Conservation (phyloP, 371 early-diverging fungal species). For the Dichotomocladium elegans region DNA sequence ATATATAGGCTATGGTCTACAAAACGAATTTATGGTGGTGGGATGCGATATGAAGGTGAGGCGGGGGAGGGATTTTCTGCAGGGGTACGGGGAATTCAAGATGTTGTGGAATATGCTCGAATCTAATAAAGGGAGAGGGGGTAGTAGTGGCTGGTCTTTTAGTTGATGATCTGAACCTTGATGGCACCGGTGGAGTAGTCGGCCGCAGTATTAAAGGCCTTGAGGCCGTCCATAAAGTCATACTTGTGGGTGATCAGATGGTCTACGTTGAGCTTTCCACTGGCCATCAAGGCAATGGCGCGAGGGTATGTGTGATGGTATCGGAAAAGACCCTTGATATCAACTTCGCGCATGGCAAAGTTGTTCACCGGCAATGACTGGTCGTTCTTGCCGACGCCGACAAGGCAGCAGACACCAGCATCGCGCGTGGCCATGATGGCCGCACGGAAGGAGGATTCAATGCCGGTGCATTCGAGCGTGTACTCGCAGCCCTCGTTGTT, state of each 20-base stretch:
- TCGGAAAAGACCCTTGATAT: constrained; percentile 38
- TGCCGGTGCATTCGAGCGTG: constrained; percentile 42
- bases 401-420: constrained; percentile 37
- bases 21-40: neutral
- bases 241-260: constrained; percentile 36
- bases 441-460: constrained; percentile 40
- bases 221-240: constrained; percentile 35
- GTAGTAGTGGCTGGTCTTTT: constrained; percentile 2
- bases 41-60: neutral
- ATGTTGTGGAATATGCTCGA: neutral
- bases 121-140: neutral
- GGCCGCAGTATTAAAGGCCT: constrained; percentile 38
- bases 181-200: constrained; percentile 36
- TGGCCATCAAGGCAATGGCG: constrained; percentile 33
- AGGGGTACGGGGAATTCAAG: neutral
- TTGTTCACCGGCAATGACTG: constrained; percentile 42
- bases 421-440: constrained; percentile 24
- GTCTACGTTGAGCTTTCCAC: constrained; percentile 31
- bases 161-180: constrained; percentile 43
- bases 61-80: neutral
- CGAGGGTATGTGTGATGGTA: constrained; percentile 45
- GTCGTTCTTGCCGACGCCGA: constrained; percentile 45
- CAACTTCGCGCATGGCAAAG: constrained; percentile 48
- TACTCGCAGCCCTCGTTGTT: constrained; percentile 24
- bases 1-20: no score